Base-by-base conservation (phyloP, 768 basidiomycete species). In the Boletus rubescentipes region DNA sequence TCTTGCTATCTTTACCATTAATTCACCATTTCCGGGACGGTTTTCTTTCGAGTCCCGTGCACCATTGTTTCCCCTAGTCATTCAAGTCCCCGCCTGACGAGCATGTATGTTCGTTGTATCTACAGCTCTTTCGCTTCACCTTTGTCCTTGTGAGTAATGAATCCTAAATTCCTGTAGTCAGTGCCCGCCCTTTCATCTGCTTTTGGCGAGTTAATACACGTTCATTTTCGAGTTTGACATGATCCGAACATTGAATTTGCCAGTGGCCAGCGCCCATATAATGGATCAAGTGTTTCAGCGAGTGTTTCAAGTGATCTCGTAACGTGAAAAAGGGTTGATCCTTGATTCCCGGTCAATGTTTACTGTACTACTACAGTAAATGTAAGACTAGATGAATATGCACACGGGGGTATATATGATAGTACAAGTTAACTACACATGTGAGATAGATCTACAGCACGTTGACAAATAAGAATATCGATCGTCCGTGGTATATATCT, bases 91-190 rank as follows among this genome's bases (percentile, higher is more conserved):
- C 30, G 38, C 40, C 32, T 8, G 40, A 52, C 31, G 36, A 45
- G 44, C 55, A 35, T 48, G 52, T 61, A 55, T 29, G 45, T 42
- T 46, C 34, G 36, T 14, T 72, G 68, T 69, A 69, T 69, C 59
- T 46, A 65, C 66, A 67, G 55, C 41, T 39, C 31, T 52, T 59
- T 48, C 49, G 42, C 38, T 21, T 49, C 46, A 18, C 30, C 40
- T 41, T 55, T 53, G 55, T 57, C 34, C 54, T 57, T 58, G 60
- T 60, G 54, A 53, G 42, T 58, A 62, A 57, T 50, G 60, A 53
- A 53, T 46, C 29, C 38, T 39, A 52, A 14, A 36, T 35, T 26
- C 26, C 35, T 49, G 51, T 60, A 57, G 40, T 49, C 45, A 14
- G 34, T 34, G 47, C 16, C 14, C 16, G 9, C 34, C 29, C 35